phyloP scores from a whole-genome alignment of 2,329 filamentous ascomycete genomes.

The Teratosphaeria destructans region DNA sequence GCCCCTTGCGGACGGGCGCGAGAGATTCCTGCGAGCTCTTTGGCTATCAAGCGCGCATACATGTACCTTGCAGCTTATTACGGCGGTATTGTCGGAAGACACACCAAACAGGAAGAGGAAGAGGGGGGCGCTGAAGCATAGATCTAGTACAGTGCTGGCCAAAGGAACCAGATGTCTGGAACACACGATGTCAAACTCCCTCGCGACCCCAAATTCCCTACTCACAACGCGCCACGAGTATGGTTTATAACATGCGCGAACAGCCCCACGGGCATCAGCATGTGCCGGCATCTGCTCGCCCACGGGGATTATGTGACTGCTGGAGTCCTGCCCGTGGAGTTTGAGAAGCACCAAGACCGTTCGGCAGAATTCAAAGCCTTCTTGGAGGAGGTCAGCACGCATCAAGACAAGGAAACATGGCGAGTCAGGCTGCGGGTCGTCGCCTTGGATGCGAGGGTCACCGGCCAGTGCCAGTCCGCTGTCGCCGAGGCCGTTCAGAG shows the following conservation, averaged over 20 bases:
- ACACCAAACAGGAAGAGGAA: background rate
- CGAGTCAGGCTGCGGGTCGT: constrained; percentile 60
- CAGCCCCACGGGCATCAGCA: constrained; percentile 71
- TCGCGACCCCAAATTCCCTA: constrained; percentile 43
- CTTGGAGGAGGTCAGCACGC: constrained; percentile 45
- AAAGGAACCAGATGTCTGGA: constrained; percentile 4
- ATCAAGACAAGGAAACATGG: constrained; percentile 58
- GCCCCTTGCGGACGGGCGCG: background rate
- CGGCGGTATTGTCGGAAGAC: background rate
- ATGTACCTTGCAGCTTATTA: background rate
- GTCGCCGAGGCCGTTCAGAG: constrained; percentile 75
- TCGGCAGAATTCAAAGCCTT: constrained; percentile 73
- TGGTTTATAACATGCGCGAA: constrained; percentile 88
- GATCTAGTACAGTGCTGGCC: background rate
- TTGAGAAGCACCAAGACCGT: constrained; percentile 57
- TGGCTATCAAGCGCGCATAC: background rate
- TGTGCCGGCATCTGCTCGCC: constrained; percentile 71
- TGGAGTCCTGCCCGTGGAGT: constrained; percentile 67
- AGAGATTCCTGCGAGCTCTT: background rate
- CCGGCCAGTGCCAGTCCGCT: constrained; percentile 69
- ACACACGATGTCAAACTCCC: constrained; percentile 14
- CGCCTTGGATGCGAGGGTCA: constrained; percentile 48
- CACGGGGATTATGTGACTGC: constrained; percentile 87
- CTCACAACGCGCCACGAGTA: constrained; percentile 61
- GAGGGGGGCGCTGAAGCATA: background rate